Evolutionary conservation across 2,329 filamentous ascomycete genomes (phyloP).

Genomic region (Epichloe sylvatica): DNA sequence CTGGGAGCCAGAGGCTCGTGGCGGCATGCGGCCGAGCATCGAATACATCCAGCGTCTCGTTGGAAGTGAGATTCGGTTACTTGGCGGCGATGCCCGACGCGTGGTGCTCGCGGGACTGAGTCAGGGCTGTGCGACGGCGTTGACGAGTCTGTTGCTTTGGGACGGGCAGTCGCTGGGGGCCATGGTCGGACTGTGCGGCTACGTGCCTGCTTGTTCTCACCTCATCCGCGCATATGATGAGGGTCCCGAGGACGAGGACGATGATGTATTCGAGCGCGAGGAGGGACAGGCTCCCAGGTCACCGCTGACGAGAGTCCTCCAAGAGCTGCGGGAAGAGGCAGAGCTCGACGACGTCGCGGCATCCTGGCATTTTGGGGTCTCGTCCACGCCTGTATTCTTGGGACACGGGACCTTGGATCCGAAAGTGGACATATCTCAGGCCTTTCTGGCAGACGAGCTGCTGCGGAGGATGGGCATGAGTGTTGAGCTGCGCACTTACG

Average conservation of each 20-base stretch:
- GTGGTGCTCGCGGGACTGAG: conserved; percentile 38
- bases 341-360: conserved; percentile 9
- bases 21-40: conserved; percentile 27
- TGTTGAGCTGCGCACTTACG: conserved; percentile 25
- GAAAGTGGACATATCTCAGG: conserved; percentile 25
- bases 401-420: conserved; percentile 30
- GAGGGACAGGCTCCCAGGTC: conserved; percentile 4
- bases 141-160: conserved; percentile 31
- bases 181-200: conserved; percentile 31
- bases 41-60: conserved; percentile 26
- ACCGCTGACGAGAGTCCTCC: conserved; percentile 10
- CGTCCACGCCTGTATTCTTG: conserved; percentile 28
- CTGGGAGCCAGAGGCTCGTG: conserved; percentile 19
- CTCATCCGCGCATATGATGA: conserved; percentile 13
- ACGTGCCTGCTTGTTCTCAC: conserved; percentile 26
- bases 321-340: conserved; percentile 16
- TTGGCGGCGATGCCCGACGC: conserved; percentile 22
- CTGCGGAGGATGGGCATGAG: conserved; percentile 22
- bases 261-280: conserved; percentile 10
- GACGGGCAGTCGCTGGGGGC: conserved; percentile 24
- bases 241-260: conserved; percentile 4
- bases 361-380: conserved; percentile 5
- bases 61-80: conserved; percentile 17
- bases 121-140: conserved; percentile 36
- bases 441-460: conserved; percentile 18